These are phyloP conservation scores for Cryphonectria parasitica DNA, from an alignment of 2,329 filamentous ascomycete genomes.

Conservation along the genomic window DNA sequence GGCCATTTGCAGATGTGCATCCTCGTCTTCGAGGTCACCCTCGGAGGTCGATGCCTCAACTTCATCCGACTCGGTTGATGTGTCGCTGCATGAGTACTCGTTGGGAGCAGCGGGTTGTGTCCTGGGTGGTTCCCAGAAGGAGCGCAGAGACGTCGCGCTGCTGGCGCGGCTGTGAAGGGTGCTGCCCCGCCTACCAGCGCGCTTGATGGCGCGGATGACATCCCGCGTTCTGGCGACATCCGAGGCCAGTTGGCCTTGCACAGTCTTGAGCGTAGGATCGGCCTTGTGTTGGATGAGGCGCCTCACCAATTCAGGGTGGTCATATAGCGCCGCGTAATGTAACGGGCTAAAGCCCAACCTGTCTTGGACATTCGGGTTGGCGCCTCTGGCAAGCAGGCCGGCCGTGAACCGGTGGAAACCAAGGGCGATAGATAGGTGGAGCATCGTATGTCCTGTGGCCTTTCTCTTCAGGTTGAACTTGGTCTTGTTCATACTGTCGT, in stretches of 20 bases:
- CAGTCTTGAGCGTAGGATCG: slow-evolving; percentile 70
- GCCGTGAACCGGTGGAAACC: slow-evolving; percentile 77
- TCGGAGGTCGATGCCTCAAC: slow-evolving; percentile 45
- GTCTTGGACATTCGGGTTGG: slow-evolving; percentile 74
- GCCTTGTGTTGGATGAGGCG: slow-evolving; percentile 75
- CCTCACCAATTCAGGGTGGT: slow-evolving; percentile 75
- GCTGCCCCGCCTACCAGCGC: slow-evolving; percentile 65
- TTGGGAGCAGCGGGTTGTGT: slow-evolving; percentile 44
- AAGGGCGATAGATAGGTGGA: slow-evolving; percentile 77
- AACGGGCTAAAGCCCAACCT: slow-evolving; percentile 81
- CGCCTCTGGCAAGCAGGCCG: slow-evolving; percentile 76
- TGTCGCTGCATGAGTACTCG: slow-evolving; percentile 51
- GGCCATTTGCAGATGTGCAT: slow-evolving; percentile 46
- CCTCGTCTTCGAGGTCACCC: slow-evolving; percentile 47
- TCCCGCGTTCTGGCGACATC: slow-evolving; percentile 71
- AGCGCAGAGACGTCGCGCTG: slow-evolving; percentile 69
- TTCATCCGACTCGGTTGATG: slow-evolving; percentile 47
- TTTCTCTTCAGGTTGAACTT: slow-evolving; percentile 66
- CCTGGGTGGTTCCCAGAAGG: slow-evolving; percentile 65
- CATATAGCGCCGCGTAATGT: slow-evolving; percentile 79
- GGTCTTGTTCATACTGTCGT: slow-evolving; percentile 70
- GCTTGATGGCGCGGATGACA: slow-evolving; percentile 66
- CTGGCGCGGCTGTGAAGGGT: slow-evolving; percentile 64
- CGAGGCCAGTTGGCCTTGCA: slow-evolving; percentile 70
- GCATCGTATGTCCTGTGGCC: slow-evolving; percentile 75